Evolutionary conservation across 352 stramenopile species (phyloP).

Genomic region (Pythium phragmitis): DNA sequence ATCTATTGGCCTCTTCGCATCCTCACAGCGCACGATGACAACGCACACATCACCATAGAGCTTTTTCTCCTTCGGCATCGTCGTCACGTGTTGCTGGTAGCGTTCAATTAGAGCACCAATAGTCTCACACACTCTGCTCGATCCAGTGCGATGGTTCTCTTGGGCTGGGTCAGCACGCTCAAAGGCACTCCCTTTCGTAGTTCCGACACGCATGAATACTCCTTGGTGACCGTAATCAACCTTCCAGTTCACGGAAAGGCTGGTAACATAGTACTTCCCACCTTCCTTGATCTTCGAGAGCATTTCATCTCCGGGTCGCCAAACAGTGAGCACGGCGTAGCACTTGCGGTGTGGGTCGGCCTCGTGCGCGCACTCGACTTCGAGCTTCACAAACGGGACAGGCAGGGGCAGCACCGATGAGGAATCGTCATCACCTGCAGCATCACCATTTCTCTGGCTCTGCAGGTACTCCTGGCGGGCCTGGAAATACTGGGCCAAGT

Average conservation of each 20-base stretch:
- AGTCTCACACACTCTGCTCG: slow-evolving; percentile 1
- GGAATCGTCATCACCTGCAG: not conserved
- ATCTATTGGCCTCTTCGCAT: not conserved
- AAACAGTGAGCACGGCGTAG: slow-evolving; percentile 57
- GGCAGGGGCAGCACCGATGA: slow-evolving; percentile 30
- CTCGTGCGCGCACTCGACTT: slow-evolving; percentile 62
- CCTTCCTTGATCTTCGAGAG: slow-evolving; percentile 49
- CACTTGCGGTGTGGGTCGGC: slow-evolving; percentile 8
- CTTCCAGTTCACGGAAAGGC: slow-evolving; percentile 69
- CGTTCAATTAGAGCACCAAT: slow-evolving; percentile 3
- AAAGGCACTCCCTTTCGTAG: slow-evolving; percentile 58
- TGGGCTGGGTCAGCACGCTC: slow-evolving; percentile 19
- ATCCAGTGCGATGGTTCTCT: not conserved
- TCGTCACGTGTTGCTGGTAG: slow-evolving; percentile 3
- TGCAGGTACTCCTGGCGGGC: slow-evolving; percentile 29
- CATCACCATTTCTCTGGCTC: not conserved
- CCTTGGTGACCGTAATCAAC: slow-evolving; percentile 37
- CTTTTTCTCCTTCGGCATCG: slow-evolving; percentile 14
- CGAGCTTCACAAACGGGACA: slow-evolving; percentile 66
- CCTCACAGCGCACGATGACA: slow-evolving; percentile 16
- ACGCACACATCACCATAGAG: slow-evolving; percentile 22
- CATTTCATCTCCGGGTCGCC: slow-evolving; percentile 60
- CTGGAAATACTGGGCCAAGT: slow-evolving; percentile 49
- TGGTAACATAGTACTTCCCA: slow-evolving; percentile 56
- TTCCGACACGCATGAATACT: slow-evolving; percentile 56